Evolutionary conservation across 2,329 filamentous ascomycete genomes (phyloP).

Genomic region (Hymenotorrendiella dingleyae): DNA sequence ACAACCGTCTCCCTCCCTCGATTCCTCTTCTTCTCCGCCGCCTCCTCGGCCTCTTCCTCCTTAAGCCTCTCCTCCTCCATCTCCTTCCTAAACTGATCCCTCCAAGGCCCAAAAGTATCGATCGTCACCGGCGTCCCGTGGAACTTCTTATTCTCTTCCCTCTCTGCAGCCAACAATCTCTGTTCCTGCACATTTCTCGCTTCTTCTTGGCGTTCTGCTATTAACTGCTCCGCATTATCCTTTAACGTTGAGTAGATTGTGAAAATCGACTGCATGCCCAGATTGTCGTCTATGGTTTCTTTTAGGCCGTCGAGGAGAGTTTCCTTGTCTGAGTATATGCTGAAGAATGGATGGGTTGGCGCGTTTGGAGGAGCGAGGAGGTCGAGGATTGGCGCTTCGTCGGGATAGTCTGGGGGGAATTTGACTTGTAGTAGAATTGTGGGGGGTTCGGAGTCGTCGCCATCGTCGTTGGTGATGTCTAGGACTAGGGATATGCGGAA

Average conservation of each 20-base stretch:
- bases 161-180: conserved; percentile 55
- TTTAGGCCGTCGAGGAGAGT: conserved; percentile 64
- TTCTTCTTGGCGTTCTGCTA: conserved; percentile 65
- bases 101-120: conserved; percentile 80
- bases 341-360: conserved; percentile 65
- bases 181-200: conserved; percentile 54
- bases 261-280: conserved; percentile 98
- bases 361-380: conserved; percentile 68
- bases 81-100: conserved; percentile 70
- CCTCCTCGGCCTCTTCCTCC: conserved; percentile 68
- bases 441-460: conserved; percentile 57
- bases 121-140: conserved; percentile 84
- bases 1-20: conserved; percentile 67
- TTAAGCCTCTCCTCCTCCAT: conserved; percentile 66
- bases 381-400: conserved; percentile 77
- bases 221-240: conserved; percentile 81
- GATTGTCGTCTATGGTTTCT: conserved; percentile 79
- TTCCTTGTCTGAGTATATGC: conserved; percentile 73
- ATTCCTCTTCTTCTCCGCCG: conserved; percentile 77
- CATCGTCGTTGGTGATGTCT: conserved; percentile 65
- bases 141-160: conserved; percentile 95
- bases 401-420: conserved; percentile 88
- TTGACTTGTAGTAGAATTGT: conserved; percentile 76
- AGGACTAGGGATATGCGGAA: conserved; percentile 83
- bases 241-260: conserved; percentile 82